These are phyloP conservation scores for Hymenotorrendiella dingleyae DNA, from an alignment of 2,329 filamentous ascomycete genomes.

Conservation along the genomic window DNA sequence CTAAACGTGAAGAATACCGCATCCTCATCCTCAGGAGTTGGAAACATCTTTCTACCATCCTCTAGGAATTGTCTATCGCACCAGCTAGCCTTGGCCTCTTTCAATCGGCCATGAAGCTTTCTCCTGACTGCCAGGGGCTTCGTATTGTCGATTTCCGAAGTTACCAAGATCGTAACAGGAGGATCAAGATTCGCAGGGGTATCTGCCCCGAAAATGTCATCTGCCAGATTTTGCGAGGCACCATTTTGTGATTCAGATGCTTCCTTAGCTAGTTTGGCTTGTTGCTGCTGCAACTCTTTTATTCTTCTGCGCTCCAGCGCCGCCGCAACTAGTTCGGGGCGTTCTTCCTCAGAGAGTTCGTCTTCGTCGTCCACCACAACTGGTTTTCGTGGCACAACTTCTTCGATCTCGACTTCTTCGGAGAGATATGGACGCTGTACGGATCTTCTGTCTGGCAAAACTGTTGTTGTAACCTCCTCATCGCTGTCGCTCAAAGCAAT, in stretches of 20 bases:
- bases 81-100: slow-evolving; percentile 65
- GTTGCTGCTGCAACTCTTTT: slow-evolving; percentile 12
- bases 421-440: slow-evolving; percentile 3
- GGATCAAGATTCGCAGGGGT: slow-evolving; percentile 34
- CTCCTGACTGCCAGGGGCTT: slow-evolving; percentile 58
- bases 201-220: slow-evolving; percentile 14
- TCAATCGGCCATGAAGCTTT: slow-evolving; percentile 61
- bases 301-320: slow-evolving; percentile 24
- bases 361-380: slow-evolving; percentile 13
- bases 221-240: slow-evolving; percentile 7
- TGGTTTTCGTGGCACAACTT: slow-evolving; percentile 1
- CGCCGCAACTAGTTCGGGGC: slow-evolving; percentile 26
- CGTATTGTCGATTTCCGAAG: slow-evolving; percentile 57
- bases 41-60: slow-evolving; percentile 31
- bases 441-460: slow-evolving; percentile 2
- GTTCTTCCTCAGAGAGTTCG: slow-evolving; percentile 25
- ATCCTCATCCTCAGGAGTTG: slow-evolving; percentile 35
- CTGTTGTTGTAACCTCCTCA: slow-evolving; percentile 6
- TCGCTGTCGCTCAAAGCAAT: slow-evolving; percentile 25
- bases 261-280: too few relatives aligned
- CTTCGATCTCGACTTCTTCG: slow-evolving; percentile 17
- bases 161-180: slow-evolving; percentile 59
- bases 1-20: slow-evolving; percentile 76
- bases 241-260: slow-evolving; percentile 9
- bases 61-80: slow-evolving; percentile 54